Evolutionary conservation across 257 asterid species (phyloP).

Genomic region (Apocynum venetum): DNA sequence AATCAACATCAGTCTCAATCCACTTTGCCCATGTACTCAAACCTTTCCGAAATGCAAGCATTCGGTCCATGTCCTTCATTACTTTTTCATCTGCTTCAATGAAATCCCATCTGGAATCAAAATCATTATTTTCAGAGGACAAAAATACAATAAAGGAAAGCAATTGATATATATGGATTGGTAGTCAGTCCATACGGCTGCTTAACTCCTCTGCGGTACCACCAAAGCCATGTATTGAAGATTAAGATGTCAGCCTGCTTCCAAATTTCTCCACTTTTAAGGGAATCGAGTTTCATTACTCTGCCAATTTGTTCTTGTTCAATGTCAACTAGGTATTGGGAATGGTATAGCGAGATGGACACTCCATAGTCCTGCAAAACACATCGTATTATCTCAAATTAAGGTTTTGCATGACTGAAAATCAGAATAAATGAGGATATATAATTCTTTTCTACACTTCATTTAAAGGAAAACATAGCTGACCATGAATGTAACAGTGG

Average conservation of each 20-base stretch:
- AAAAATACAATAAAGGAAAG: too few species aligned
- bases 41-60: constrained; percentile 47
- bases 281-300: constrained; percentile 34
- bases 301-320: constrained; percentile 27
- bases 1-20: constrained; percentile 37
- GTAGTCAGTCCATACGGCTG: constrained; percentile 26
- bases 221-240: constrained; percentile 52
- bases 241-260: constrained; percentile 36
- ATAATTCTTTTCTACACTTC: too few species aligned
- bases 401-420: too few species aligned
- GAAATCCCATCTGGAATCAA: constrained; percentile 48
- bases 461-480: too few species aligned
- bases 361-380: constrained; percentile 32
- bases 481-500: constrained; percentile 41
- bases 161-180: too few species aligned
- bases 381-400: too few species aligned
- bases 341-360: constrained; percentile 21
- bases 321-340: constrained; percentile 45
- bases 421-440: too few species aligned
- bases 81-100: constrained; percentile 33
- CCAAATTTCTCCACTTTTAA: constrained; percentile 36
- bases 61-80: constrained; percentile 64
- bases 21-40: constrained; percentile 57
- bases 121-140: too few species aligned
- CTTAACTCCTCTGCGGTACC: constrained; percentile 30